Evolutionary conservation across 805 yeast species (phyloP), one percentile per base, ranked within the genome.

Genomic region (Starmerella potacharoeniae): DNA sequence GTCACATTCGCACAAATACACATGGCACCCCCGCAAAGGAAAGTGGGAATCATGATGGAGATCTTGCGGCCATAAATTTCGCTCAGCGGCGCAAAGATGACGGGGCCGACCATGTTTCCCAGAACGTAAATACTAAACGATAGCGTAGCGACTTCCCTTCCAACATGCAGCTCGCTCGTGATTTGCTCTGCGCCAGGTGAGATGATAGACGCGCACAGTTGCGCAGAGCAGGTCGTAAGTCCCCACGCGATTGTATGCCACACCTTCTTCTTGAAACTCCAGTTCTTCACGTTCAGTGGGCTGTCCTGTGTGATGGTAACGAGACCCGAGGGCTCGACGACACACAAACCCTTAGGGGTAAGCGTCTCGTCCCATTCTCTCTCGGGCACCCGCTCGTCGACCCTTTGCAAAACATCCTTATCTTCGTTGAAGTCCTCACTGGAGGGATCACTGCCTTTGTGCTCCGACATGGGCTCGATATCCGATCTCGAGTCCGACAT

Each of bases 71-170:
- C 84, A 50, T 75, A 64, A 48, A 77, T 71, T 63, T 81, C 86
- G 11, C 82, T 75, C 58, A 81, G 60, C 4, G 86, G 85, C 0
- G 83, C 76, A 51, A 79, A 76, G 1, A 79, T 58, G 70, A 80
- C 69, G 2, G 84, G 84, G 1, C 84, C 84, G 17, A 79, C 52
- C 51, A 82, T 85, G 62, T 81, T 80, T 6, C 84, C 86, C 29
- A 80, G 60, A 7, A 81, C 81, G 58, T 76, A 82, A 41, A 80
- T 58, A 0, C 82, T 68, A 60, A 82, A 69, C 2, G 81, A 80
- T 39, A 82, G 68, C 0, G 75, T 68, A 0, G 81, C 79, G 6
- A 72, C 71, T 6, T 73, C 75, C 33, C 67, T 67, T 14, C 75
- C 68, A 6, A 77, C 73, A n/a, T 67, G 58, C 60, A 79, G 77